Evolutionary conservation across 1,139 yeast genomes (phyloP).

Genomic region (Wickerhamomyces sp.): DNA sequence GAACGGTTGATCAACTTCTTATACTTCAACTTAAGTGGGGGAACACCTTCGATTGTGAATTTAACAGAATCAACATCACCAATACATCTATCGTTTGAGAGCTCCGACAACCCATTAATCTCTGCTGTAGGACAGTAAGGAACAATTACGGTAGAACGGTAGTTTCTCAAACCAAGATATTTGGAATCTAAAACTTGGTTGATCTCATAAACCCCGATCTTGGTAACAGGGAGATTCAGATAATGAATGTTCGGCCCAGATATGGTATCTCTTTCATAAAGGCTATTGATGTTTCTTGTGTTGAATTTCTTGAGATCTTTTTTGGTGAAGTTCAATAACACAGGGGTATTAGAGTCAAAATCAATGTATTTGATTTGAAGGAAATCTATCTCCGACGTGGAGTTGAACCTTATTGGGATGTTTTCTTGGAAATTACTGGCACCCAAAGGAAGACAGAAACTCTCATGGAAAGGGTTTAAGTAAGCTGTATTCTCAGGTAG

Average conservation of each 20-base stretch:
- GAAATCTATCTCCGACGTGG: constrained; percentile 67
- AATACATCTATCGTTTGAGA: constrained; percentile 52
- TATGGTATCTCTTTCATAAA: constrained; percentile 27
- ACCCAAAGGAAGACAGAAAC: constrained; percentile 54
- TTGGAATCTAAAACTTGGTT: constrained; percentile 61
- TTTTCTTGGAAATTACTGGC: constrained; percentile 28
- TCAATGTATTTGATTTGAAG: constrained; percentile 63
- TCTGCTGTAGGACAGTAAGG: constrained; percentile 67
- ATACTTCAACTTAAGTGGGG: constrained; percentile 66
- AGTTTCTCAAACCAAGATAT: constrained; percentile 57
- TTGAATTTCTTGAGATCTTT: constrained; percentile 46
- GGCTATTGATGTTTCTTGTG: constrained; percentile 35
- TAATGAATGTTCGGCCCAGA: constrained; percentile 34
- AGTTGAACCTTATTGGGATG: constrained; percentile 77
- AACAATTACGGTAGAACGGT: constrained; percentile 59
- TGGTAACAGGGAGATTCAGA: constrained; percentile 50
- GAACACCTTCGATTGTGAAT: constrained; percentile 63
- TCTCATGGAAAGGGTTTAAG: constrained; percentile 69
- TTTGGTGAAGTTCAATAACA: constrained; percentile 49
- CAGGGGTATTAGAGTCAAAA: constrained; percentile 47
- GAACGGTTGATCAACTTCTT: constrained; percentile 52
- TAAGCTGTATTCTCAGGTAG: constrained; percentile 88
- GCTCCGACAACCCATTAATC: constrained; percentile 20
- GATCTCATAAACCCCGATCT: constrained; percentile 73
- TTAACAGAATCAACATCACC: constrained; percentile 53